phyloP scores from a whole-genome alignment of 2,329 filamentous ascomycete genomes.

The Simplicillium aogashimaense region DNA sequence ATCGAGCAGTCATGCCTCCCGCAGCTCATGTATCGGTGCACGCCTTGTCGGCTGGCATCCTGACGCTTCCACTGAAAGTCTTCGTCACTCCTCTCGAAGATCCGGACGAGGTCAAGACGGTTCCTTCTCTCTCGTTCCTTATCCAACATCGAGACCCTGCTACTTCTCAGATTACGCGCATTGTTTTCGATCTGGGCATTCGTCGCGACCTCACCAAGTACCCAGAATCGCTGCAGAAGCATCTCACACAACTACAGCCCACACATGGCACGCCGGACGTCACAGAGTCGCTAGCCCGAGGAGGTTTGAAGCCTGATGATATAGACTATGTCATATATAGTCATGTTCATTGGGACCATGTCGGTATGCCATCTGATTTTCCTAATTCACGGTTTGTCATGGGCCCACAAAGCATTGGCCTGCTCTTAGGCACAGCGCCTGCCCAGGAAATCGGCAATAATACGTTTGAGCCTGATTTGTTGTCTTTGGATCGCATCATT shows the following conservation, averaged over 20 bases:
- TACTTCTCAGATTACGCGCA: not conserved
- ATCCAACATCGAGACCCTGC: not conserved
- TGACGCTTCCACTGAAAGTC: not conserved
- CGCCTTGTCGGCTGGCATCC: not conserved
- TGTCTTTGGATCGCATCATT: constrained; percentile 17
- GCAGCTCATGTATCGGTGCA: not conserved
- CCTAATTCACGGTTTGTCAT: constrained; percentile 35
- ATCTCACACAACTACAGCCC: not conserved
- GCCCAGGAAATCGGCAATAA: not conserved
- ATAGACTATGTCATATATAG: constrained; percentile 30
- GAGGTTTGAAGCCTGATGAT: constrained; percentile 4
- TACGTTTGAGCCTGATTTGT: constrained; percentile 10
- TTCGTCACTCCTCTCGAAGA: constrained; percentile 1
- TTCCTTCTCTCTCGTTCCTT: not conserved
- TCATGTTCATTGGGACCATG: constrained; percentile 49
- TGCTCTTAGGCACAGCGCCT: constrained; percentile 21
- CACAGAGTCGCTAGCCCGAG: not conserved
- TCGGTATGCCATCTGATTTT: constrained; percentile 45
- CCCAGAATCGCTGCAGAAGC: not conserved
- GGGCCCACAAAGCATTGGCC: constrained; percentile 32
- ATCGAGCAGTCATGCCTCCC: not conserved
- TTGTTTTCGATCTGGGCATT: constrained; percentile 1
- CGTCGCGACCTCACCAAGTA: not conserved
- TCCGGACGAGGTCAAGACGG: not conserved
- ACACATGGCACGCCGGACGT: not conserved